Evolutionary conservation across 1,284 basidiomycete species (phyloP).

Genomic region (Vanrija sp.): DNA sequence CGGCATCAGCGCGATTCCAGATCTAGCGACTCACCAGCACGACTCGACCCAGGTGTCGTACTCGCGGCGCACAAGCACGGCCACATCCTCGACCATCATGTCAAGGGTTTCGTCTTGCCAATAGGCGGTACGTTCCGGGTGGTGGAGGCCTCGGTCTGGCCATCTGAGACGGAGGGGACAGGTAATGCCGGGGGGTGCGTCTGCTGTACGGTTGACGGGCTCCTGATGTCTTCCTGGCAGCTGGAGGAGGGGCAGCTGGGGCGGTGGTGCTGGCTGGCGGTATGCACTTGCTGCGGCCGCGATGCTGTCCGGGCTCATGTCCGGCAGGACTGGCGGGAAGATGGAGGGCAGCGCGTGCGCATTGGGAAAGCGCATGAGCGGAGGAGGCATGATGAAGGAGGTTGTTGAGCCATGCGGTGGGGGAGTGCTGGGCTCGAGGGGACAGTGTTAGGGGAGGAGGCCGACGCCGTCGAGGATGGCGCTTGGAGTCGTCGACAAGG

Average conservation of each 20-base stretch:
- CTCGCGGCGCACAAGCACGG: conserved; percentile 41
- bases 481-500: no score
- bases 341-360: conserved; percentile 9
- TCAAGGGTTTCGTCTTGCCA: conserved; percentile 43
- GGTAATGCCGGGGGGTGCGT: conserved; percentile 7
- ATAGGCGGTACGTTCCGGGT: conserved; percentile 21
- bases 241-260: conserved; percentile 37
- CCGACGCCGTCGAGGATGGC: no score
- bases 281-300: conserved; percentile 37
- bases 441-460: no score
- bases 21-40: conserved; percentile 42
- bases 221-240: conserved; percentile 38
- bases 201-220: conserved; percentile 7
- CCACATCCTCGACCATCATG: conserved; percentile 42
- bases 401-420: neutral
- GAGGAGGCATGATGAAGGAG: conserved; percentile 5
- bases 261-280: conserved; percentile 43
- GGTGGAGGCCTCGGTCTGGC: conserved; percentile 18
- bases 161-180: conserved; percentile 31
- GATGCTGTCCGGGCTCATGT: conserved; percentile 16
- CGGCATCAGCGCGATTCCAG: neutral
- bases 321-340: conserved; percentile 11
- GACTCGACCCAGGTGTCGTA: conserved; percentile 49
- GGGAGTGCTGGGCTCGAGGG: no score
- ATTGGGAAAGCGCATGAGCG: conserved; percentile 15